These are phyloP conservation scores for Coniella lustricola DNA, from an alignment of 2,329 filamentous ascomycete species.

Conservation along the genomic window DNA sequence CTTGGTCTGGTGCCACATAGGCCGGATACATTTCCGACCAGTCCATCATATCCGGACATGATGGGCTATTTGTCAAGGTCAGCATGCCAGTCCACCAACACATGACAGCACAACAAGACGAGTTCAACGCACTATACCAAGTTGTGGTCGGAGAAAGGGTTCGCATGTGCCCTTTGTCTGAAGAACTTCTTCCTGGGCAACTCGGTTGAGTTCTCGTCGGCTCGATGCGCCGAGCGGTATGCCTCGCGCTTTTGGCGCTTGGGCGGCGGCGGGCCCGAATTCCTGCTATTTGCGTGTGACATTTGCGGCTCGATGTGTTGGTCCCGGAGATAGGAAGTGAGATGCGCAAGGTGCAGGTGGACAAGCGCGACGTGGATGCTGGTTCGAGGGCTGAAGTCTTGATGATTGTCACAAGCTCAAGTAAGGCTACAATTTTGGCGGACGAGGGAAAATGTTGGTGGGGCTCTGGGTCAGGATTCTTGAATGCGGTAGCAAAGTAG, in stretches of 20 bases:
- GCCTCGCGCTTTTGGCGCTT: constrained; percentile 61
- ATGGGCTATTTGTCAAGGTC: constrained; percentile 52
- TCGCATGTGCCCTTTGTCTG: constrained; percentile 91
- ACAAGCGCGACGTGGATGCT: background rate
- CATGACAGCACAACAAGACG: background rate
- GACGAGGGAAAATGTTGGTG: constrained; percentile 1
- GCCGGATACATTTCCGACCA: constrained; percentile 81
- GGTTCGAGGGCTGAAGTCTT: background rate
- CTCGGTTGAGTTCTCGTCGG: constrained; percentile 45
- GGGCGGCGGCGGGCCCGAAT: background rate
- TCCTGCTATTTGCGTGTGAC: background rate
- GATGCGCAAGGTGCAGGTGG: background rate
- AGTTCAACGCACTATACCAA: constrained; percentile 58
- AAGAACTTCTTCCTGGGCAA: constrained; percentile 95
- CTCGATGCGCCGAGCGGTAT: constrained; percentile 49
- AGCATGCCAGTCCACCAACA: background rate
- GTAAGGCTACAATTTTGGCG: constrained; percentile 8
- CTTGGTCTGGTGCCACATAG: constrained; percentile 44
- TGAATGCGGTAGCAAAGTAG: too few relatives aligned
- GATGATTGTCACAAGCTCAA: constrained; percentile 2
- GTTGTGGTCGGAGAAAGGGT: constrained; percentile 92
- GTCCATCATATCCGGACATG: constrained; percentile 76
- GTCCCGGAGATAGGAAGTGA: background rate
- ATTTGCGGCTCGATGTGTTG: background rate
- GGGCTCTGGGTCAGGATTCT: background rate